Conservation (phyloP, 805 yeast genomes). For the Teunomyces kruisii region DNA sequence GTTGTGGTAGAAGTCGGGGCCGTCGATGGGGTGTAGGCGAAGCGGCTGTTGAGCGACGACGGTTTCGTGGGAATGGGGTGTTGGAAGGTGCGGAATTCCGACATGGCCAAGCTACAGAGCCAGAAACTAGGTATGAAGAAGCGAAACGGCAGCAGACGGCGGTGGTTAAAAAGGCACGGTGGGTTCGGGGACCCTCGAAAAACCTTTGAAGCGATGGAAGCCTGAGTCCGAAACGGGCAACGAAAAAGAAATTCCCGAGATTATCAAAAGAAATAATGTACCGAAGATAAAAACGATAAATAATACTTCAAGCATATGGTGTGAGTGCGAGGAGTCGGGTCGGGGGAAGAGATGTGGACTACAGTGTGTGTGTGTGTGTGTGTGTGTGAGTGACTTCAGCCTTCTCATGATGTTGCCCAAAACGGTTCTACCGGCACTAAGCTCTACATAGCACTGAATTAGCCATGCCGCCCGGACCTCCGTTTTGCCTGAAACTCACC, state of each 20-base stretch:
- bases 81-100: conserved; percentile 3
- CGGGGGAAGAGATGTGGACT: too few relatives aligned
- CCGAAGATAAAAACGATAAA: conserved; percentile 1
- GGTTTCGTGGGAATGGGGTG: conserved; percentile 10
- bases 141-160: not conserved
- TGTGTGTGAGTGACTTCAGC: too few relatives aligned
- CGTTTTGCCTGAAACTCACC: too few relatives aligned
- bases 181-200: not conserved
- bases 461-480: too few relatives aligned
- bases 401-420: too few relatives aligned
- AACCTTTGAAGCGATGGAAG: conserved; percentile 1
- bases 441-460: too few relatives aligned
- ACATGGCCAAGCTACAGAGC: not conserved
- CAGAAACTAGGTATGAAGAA: not conserved
- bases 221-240: not conserved
- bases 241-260: conserved; percentile 2
- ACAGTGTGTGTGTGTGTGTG: not conserved
- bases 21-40: conserved; percentile 2
- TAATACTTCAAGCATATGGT: not conserved
- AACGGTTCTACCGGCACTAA: too few relatives aligned
- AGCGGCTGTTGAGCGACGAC: conserved; percentile 8
- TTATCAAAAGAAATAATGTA: not conserved
- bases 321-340: not conserved
- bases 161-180: not conserved
- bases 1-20: not conserved